Evolutionary conservation across 352 stramenopile genomes (phyloP).

Genomic region (Phytophthora sp.): DNA sequence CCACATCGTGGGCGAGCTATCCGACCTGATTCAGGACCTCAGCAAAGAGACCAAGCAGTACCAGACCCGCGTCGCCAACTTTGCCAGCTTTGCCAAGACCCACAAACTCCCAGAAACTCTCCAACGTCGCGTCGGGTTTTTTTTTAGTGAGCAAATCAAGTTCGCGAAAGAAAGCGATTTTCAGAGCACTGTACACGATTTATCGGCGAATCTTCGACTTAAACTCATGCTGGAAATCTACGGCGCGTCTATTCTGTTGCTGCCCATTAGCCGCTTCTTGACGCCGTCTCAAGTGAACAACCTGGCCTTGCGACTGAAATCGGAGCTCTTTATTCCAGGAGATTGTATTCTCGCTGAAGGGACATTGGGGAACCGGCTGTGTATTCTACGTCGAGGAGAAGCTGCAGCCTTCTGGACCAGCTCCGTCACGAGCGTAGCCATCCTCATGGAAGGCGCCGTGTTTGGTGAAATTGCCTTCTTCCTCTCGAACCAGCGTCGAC

Average conservation of each 20-base stretch:
- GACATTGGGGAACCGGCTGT: constrained; percentile 62
- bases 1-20: constrained; percentile 75
- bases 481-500: constrained; percentile 54
- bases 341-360: constrained; percentile 69
- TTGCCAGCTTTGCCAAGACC: constrained; percentile 77
- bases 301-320: constrained; percentile 60
- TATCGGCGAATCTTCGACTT: constrained; percentile 71
- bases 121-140: constrained; percentile 58
- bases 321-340: constrained; percentile 75
- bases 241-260: constrained; percentile 44
- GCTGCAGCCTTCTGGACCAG: constrained; percentile 63
- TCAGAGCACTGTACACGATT: constrained; percentile 56
- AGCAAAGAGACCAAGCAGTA: constrained; percentile 78
- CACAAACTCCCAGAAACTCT: constrained; percentile 54
- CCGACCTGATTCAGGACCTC: constrained; percentile 76
- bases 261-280: constrained; percentile 70
- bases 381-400: constrained; percentile 58
- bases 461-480: constrained; percentile 83
- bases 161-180: constrained; percentile 57
- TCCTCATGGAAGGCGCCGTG: constrained; percentile 65
- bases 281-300: constrained; percentile 69
- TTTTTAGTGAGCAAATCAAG: constrained; percentile 67
- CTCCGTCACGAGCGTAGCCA: constrained; percentile 55
- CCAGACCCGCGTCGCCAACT: constrained; percentile 71
- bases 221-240: constrained; percentile 84